These are phyloP conservation scores for Leccinum arenicola DNA, from an alignment of 768 basidiomycete genomes.

Conservation along the genomic window DNA sequence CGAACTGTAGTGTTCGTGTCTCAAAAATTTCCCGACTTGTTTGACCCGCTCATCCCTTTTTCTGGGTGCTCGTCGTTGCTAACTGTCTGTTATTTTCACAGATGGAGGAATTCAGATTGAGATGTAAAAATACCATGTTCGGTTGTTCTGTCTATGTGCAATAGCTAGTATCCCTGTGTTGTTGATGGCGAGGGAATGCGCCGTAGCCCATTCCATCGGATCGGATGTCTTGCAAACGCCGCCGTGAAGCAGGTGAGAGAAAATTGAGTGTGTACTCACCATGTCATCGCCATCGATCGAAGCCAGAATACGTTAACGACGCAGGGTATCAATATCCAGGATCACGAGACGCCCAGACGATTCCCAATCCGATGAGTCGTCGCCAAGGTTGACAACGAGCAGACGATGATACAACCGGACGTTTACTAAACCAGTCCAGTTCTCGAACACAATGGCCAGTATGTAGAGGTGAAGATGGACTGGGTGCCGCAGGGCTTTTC, in stretches of 20 bases:
- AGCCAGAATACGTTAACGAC: constrained; percentile 1
- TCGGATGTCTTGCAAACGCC: not conserved
- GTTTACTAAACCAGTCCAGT: constrained; percentile 1
- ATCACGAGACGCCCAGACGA: constrained; percentile 1
- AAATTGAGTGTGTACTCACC: not conserved
- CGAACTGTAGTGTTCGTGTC: not conserved
- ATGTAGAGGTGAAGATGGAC: not conserved
- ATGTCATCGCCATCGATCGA: not conserved
- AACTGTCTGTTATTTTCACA: not conserved
- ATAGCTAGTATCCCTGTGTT: not conserved
- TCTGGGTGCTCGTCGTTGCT: not conserved
- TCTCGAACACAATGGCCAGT: not conserved
- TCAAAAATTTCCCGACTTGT: too few species aligned
- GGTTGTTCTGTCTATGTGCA: not conserved
- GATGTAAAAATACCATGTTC: not conserved
- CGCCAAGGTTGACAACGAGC: constrained; percentile 10
- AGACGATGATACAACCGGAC: constrained; percentile 8
- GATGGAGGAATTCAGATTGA: not conserved
- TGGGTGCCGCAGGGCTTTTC: not conserved
- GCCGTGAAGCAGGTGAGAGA: not conserved
- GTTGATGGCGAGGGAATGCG: constrained; percentile 6
- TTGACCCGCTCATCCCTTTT: not conserved
- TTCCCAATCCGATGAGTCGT: constrained; percentile 1
- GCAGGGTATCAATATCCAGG: constrained; percentile 4
- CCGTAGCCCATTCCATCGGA: not conserved